Conservation (phyloP, 1,284 basidiomycete species). For the Thecaphora thlaspeos region DNA sequence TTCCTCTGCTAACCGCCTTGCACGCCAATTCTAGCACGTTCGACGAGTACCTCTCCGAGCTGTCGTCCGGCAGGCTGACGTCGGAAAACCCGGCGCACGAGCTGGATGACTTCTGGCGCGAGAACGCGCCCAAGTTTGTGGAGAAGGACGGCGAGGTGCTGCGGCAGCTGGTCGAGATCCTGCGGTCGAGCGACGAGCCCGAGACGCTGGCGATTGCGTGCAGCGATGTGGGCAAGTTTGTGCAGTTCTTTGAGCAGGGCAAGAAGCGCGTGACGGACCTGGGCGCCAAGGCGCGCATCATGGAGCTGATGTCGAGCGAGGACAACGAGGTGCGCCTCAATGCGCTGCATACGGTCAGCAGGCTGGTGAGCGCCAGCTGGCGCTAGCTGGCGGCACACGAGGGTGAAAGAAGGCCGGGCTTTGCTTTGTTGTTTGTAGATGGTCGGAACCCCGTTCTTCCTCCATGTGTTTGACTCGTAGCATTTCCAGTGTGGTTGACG, state of each 20-base stretch:
- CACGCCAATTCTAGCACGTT: constrained; percentile 66
- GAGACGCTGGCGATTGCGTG: constrained; percentile 49
- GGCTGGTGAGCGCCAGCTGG: constrained; percentile 53
- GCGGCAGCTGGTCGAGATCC: constrained; percentile 76
- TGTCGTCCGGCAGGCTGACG: constrained; percentile 82
- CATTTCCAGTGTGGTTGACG: no score
- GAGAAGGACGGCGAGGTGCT: constrained; percentile 90
- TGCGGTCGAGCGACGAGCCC: constrained; percentile 27
- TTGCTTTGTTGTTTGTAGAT: no score
- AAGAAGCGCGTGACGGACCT: constrained; percentile 70
- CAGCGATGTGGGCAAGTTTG: constrained; percentile 51
- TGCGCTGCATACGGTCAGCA: constrained; percentile 64
- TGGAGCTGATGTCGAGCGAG: constrained; percentile 89
- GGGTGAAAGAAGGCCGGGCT: no score
- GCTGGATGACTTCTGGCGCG: constrained; percentile 95
- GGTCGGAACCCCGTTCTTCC: no score
- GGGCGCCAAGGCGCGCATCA: constrained; percentile 83
- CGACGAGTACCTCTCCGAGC: constrained; percentile 90
- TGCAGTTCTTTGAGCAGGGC: constrained; percentile 46
- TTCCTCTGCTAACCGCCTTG: neutral
- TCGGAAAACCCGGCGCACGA: constrained; percentile 90
- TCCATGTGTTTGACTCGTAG: no score
- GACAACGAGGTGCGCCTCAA: constrained; percentile 88
- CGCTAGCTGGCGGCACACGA: no score
- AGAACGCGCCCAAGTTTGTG: constrained; percentile 79